These are phyloP conservation scores for Amanita phalloides DNA, from an alignment of 768 basidiomycete species.

Conservation along the genomic window DNA sequence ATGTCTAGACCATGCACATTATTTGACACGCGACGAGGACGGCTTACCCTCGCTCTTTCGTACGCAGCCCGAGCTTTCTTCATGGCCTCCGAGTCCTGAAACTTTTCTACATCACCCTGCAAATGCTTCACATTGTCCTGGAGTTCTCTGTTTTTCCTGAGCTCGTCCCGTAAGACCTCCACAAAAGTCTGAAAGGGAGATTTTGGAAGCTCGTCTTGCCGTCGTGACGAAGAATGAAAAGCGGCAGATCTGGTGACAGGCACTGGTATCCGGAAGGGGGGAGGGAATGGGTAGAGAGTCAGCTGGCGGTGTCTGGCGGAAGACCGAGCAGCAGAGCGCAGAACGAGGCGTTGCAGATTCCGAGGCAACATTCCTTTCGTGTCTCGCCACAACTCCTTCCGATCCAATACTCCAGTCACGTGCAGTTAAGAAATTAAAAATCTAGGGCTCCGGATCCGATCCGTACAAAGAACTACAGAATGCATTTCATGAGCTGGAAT, in stretches of 20 bases:
- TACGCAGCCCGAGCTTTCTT: constrained; percentile 85
- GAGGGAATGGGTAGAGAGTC: constrained; percentile 12
- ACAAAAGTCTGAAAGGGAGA: constrained; percentile 97
- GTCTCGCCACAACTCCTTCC: constrained; percentile 1
- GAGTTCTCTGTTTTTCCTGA: constrained; percentile 87
- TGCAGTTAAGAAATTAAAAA: background rate
- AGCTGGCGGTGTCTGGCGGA: constrained; percentile 14
- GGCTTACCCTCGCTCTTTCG: constrained; percentile 82
- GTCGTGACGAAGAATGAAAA: constrained; percentile 61
- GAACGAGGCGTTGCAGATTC: constrained; percentile 28
- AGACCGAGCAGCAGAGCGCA: constrained; percentile 22
- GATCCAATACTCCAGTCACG: constrained; percentile 1
- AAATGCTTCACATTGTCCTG: constrained; percentile 97
- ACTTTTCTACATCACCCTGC: constrained; percentile 93
- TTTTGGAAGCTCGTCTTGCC: constrained; percentile 59
- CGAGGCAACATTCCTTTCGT: constrained; percentile 28
- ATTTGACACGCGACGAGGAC: constrained; percentile 4
- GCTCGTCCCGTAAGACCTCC: constrained; percentile 84
- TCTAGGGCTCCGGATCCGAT: background rate
- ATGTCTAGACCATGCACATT: constrained; percentile 3
- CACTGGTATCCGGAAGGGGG: constrained; percentile 30
- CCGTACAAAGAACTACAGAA: background rate
- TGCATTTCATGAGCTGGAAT: background rate
- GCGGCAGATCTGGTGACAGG: constrained; percentile 16
- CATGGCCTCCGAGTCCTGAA: constrained; percentile 96